Evolutionary conservation across 768 basidiomycete genomes (phyloP).

Genomic region (Hydnum rufescens): DNA sequence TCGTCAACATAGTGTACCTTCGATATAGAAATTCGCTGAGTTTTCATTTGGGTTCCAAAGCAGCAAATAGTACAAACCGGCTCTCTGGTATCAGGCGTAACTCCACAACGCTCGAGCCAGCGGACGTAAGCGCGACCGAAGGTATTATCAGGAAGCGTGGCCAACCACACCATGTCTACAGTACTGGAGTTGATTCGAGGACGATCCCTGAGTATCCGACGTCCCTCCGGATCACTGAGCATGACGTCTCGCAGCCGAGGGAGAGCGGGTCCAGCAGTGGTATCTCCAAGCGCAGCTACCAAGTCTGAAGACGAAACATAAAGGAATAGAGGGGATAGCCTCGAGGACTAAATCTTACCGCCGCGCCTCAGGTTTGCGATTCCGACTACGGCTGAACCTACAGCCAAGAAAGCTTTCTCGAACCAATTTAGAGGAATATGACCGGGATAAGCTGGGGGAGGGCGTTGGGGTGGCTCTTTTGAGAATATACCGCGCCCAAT

Average conservation of each 20-base stretch:
- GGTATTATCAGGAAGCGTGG: conserved; percentile 50
- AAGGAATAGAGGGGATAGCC: background rate
- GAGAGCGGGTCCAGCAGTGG: conserved; percentile 65
- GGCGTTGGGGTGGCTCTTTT: background rate
- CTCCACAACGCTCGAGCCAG: conserved; percentile 75
- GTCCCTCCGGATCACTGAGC: conserved; percentile 63
- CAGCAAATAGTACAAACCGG: conserved; percentile 34
- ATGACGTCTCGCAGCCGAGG: conserved; percentile 57
- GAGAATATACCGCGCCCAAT: background rate
- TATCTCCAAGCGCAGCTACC: conserved; percentile 86
- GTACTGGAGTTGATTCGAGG: conserved; percentile 64
- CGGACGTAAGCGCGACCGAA: conserved; percentile 73
- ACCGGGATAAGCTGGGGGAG: conserved; percentile 42
- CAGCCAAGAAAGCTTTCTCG: conserved; percentile 69
- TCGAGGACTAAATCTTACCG: conserved; percentile 30
- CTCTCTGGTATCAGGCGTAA: conserved; percentile 85
- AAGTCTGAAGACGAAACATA: conserved; percentile 39
- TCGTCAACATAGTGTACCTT: conserved; percentile 91
- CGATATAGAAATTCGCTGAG: background rate
- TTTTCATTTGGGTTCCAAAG: background rate
- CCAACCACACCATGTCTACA: conserved; percentile 49
- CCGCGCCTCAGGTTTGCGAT: conserved; percentile 64
- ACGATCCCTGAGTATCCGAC: conserved; percentile 61
- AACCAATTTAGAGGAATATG: conserved; percentile 66
- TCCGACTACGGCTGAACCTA: conserved; percentile 70